These are phyloP conservation scores for Microdochium bolleyi DNA, from an alignment of 2,329 filamentous ascomycete species.

Conservation along the genomic window DNA sequence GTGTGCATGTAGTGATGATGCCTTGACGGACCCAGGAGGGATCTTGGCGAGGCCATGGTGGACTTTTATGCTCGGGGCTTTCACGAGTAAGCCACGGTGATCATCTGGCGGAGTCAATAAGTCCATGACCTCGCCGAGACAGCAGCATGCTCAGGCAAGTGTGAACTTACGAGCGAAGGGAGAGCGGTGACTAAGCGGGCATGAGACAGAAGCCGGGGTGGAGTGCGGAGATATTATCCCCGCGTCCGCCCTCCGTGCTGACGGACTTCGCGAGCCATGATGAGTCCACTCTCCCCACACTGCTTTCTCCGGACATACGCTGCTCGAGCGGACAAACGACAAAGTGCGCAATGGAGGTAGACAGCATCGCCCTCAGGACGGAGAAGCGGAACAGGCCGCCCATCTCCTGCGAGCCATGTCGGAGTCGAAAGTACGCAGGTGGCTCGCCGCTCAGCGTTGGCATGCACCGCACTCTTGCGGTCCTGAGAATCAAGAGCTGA, in stretches of 20 bases:
- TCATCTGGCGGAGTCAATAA: neutral
- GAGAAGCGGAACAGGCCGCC: slow-evolving; percentile 25
- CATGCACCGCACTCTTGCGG: neutral
- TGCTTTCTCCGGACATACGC: no score
- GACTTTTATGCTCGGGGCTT: no score
- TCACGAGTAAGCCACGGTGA: no score
- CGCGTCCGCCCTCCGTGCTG: neutral
- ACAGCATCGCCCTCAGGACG: slow-evolving; percentile 5
- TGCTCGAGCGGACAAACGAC: neutral
- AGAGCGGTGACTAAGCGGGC: neutral
- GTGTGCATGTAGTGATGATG: no score
- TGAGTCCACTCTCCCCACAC: no score
- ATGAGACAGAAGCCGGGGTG: neutral
- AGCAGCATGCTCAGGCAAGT: neutral
- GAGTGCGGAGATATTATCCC: slow-evolving; percentile 5
- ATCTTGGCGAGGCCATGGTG: no score
- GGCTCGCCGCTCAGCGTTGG: neutral
- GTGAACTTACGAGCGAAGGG: neutral
- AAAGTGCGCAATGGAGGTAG: neutral
- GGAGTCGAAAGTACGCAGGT: slow-evolving; percentile 19
- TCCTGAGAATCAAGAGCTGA: neutral
- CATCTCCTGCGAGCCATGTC: slow-evolving; percentile 24
- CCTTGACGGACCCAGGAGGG: no score
- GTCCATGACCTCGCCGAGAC: no score
- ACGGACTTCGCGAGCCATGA: no score